Evolutionary conservation across 2,329 filamentous ascomycete species (phyloP).

Genomic region (Monosporascus ibericus): DNA sequence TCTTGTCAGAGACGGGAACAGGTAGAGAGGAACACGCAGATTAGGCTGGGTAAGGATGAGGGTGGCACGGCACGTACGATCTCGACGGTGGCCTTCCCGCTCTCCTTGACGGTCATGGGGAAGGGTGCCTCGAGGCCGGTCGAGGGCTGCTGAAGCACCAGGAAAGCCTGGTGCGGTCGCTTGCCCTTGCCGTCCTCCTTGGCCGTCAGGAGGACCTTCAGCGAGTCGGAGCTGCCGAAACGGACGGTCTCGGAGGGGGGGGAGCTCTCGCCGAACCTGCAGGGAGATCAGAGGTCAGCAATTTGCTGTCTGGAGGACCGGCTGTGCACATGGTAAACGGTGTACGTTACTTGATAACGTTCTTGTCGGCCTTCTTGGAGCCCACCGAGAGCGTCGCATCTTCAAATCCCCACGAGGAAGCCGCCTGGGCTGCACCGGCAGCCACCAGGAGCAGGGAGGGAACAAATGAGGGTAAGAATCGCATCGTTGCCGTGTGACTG

Average conservation of each 20-base stretch:
- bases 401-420: slow-evolving; percentile 65
- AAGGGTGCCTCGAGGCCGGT: slow-evolving; percentile 84
- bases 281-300: background rate
- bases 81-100: slow-evolving; percentile 77
- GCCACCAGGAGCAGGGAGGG: slow-evolving; percentile 40
- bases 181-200: slow-evolving; percentile 73
- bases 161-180: slow-evolving; percentile 89
- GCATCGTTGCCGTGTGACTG: slow-evolving; percentile 28
- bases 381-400: slow-evolving; percentile 63
- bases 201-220: slow-evolving; percentile 78
- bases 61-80: slow-evolving; percentile 55
- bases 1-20: too few relatives aligned
- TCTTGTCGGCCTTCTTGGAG: slow-evolving; percentile 56
- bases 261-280: slow-evolving; percentile 53
- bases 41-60: background rate
- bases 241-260: slow-evolving; percentile 58
- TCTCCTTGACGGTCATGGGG: slow-evolving; percentile 76
- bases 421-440: slow-evolving; percentile 44
- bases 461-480: slow-evolving; percentile 33
- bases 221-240: slow-evolving; percentile 61
- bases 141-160: slow-evolving; percentile 68
- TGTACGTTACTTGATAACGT: slow-evolving; percentile 60
- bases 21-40: slow-evolving; percentile 19
- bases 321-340: background rate
- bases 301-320: background rate